These are phyloP conservation scores for Candida sithepensis DNA, from an alignment of 805 yeast species.

Conservation along the genomic window DNA sequence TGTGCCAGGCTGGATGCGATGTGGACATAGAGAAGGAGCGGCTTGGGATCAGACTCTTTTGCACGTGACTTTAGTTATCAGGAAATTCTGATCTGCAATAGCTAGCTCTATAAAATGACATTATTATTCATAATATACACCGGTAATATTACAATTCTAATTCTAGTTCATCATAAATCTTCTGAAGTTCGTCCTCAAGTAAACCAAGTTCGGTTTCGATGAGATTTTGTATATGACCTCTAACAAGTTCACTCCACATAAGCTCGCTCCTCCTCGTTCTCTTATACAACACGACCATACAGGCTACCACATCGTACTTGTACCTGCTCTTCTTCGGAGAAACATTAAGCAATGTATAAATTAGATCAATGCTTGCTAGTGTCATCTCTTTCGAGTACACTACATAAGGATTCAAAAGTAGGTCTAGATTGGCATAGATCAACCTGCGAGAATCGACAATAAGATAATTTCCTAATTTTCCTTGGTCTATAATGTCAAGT, in stretches of 20 bases:
- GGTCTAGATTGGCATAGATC: conserved; percentile 21
- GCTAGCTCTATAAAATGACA: no score
- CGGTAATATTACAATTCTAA: not conserved
- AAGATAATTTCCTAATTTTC: conserved; percentile 14
- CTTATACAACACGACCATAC: conserved; percentile 11
- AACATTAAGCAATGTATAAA: conserved; percentile 1
- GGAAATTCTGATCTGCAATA: no score
- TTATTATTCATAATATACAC: no score
- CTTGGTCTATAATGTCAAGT: conserved; percentile 4
- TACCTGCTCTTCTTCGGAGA: conserved; percentile 5
- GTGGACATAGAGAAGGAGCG: no score
- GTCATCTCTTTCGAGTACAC: conserved; percentile 13
- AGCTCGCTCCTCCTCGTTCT: conserved; percentile 10
- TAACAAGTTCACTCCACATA: not conserved
- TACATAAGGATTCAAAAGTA: conserved; percentile 26
- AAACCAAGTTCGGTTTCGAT: not conserved
- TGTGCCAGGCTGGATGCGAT: no score
- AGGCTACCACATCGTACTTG: conserved; percentile 25
- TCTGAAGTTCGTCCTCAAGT: not conserved
- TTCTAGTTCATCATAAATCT: no score
- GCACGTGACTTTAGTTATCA: no score
- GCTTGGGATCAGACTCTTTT: no score
- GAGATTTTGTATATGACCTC: not conserved
- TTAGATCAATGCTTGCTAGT: conserved; percentile 4
- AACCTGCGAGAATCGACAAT: conserved; percentile 20